These are phyloP conservation scores for Cinchona pubescens DNA, from an alignment of 257 asterid species.

Conservation along the genomic window DNA sequence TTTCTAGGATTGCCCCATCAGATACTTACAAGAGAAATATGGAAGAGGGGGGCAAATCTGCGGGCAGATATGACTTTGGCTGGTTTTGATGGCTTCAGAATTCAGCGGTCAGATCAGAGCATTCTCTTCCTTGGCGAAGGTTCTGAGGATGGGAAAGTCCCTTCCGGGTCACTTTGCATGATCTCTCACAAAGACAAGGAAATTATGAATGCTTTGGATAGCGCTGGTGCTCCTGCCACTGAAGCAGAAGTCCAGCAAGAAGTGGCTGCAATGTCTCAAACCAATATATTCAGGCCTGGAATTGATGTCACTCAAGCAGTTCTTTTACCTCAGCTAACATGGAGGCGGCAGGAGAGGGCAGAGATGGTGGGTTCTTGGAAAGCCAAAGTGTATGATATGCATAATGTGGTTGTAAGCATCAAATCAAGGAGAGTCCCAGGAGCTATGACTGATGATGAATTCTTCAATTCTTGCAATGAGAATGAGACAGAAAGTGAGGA, in stretches of 20 bases:
- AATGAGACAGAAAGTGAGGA: constrained; percentile 76
- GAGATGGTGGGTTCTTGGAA: constrained; percentile 89
- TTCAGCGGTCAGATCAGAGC: constrained; percentile 94
- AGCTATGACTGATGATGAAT: constrained; percentile 89
- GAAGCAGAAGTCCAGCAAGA: constrained; percentile 85
- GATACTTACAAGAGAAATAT: constrained; percentile 92
- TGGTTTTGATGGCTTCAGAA: constrained; percentile 90
- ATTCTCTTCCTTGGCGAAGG: constrained; percentile 96
- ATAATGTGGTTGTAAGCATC: constrained; percentile 86
- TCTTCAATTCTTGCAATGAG: constrained; percentile 63
- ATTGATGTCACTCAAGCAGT: constrained; percentile 93
- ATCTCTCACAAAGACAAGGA: constrained; percentile 86
- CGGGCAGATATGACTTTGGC: constrained; percentile 98
- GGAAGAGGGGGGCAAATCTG: constrained; percentile 94
- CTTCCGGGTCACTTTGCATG: constrained; percentile 84
- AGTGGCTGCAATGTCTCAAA: constrained; percentile 91
- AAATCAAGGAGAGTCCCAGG: constrained; percentile 95
- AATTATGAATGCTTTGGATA: constrained; percentile 92
- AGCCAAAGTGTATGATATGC: constrained; percentile 95
- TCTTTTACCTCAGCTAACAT: constrained; percentile 80
- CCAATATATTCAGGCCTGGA: constrained; percentile 90
- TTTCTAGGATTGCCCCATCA: constrained; percentile 94
- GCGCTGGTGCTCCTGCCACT: constrained; percentile 84
- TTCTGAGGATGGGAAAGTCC: constrained; percentile 80
- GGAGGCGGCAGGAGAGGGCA: constrained; percentile 83